These are phyloP conservation scores for Hypomontagnella submonticulosa DNA, from an alignment of 495 filamentous ascomycete genomes.

Conservation along the genomic window DNA sequence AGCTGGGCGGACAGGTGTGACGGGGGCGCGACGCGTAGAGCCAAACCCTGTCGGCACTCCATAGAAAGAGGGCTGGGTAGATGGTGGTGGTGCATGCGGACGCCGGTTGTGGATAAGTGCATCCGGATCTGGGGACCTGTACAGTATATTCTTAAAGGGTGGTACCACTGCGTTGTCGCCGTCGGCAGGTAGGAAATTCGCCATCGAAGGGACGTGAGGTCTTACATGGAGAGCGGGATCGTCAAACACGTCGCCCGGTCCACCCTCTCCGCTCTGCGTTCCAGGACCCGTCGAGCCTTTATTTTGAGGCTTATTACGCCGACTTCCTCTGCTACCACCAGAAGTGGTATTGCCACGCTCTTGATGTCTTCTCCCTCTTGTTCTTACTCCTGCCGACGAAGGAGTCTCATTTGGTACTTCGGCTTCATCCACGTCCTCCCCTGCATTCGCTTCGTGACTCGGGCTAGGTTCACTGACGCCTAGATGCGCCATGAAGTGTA, in stretches of 20 bases:
- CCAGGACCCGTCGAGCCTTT: too few species aligned
- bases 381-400: neutral
- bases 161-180: neutral
- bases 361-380: neutral
- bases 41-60: slow-evolving; percentile 33
- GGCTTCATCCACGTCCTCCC: slow-evolving; percentile 22
- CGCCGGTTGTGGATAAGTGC: slow-evolving; percentile 25
- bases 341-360: too few species aligned
- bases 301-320: too few species aligned
- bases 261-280: too few species aligned
- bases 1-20: slow-evolving; percentile 24
- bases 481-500: slow-evolving; percentile 23
- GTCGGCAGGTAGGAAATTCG: neutral
- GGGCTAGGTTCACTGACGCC: slow-evolving; percentile 4
- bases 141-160: slow-evolving; percentile 18
- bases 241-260: too few species aligned
- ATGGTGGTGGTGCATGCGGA: slow-evolving; percentile 13
- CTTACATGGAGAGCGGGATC: neutral
- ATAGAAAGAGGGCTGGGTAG: slow-evolving; percentile 29
- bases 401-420: slow-evolving; percentile 1
- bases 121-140: slow-evolving; percentile 31
- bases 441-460: slow-evolving; percentile 33
- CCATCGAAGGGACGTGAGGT: slow-evolving; percentile 7
- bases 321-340: neutral
- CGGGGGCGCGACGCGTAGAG: slow-evolving; percentile 6